phyloP scores from a whole-genome alignment of 805 yeast species.

The Candida alai region DNA sequence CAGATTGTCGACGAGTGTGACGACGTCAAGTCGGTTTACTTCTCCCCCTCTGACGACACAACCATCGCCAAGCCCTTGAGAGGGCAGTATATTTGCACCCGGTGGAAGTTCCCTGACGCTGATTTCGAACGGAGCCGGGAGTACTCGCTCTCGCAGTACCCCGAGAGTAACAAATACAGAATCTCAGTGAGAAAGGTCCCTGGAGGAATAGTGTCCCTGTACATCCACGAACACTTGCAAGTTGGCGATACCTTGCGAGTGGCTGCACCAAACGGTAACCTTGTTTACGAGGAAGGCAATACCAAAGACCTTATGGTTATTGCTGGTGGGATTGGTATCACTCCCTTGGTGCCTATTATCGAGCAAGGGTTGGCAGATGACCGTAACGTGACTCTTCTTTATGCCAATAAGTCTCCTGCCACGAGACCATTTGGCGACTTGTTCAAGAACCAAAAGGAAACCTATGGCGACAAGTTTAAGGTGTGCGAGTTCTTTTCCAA shows the following conservation, averaged over 20 bases:
- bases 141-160: constrained; percentile 51
- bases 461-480: constrained; percentile 14
- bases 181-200: constrained; percentile 52
- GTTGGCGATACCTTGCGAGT: constrained; percentile 48
- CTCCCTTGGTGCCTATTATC: constrained; percentile 56
- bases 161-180: constrained; percentile 38
- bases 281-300: constrained; percentile 29
- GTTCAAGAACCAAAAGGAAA: constrained; percentile 15
- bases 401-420: constrained; percentile 25
- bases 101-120: constrained; percentile 31
- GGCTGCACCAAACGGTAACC: constrained; percentile 59
- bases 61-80: constrained; percentile 24
- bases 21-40: constrained; percentile 49
- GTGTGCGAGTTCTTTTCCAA: constrained; percentile 21
- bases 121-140: constrained; percentile 49
- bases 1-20: constrained; percentile 40
- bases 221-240: constrained; percentile 43
- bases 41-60: constrained; percentile 42
- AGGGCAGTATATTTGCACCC: constrained; percentile 46
- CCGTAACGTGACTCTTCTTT: constrained; percentile 27
- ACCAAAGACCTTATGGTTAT: constrained; percentile 37
- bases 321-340: constrained; percentile 66
- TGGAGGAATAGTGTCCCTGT: constrained; percentile 49
- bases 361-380: constrained; percentile 34
- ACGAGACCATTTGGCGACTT: constrained; percentile 22